Evolutionary conservation across 495 filamentous ascomycete species (phyloP).

Genomic region (Cairneyella variabilis): DNA sequence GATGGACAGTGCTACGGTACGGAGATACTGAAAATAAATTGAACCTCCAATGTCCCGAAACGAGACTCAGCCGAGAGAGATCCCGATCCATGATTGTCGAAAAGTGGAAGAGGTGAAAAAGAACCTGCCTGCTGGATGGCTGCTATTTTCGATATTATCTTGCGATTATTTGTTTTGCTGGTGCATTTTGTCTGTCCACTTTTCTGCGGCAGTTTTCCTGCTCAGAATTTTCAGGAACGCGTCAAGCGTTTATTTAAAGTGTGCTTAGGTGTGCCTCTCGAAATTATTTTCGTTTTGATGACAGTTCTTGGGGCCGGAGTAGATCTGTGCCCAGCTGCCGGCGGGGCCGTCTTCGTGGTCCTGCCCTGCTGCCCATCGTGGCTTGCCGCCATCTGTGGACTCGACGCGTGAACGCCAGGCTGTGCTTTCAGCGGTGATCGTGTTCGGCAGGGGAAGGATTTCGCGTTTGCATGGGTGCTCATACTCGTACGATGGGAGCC

Average conservation of each 20-base stretch:
- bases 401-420: no score
- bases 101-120: no score
- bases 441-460: background rate
- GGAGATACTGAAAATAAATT: no score
- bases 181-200: no score
- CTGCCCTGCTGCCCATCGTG: background rate
- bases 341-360: background rate
- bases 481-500: background rate
- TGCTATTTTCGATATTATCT: background rate
- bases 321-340: background rate
- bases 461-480: slow-evolving; percentile 1
- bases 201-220: background rate
- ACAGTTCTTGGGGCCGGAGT: background rate
- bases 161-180: no score
- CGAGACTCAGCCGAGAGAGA: background rate
- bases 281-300: background rate
- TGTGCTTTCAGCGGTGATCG: background rate
- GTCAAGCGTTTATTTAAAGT: slow-evolving; percentile 2
- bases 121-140: background rate
- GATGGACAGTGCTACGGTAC: no score
- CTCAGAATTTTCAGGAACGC: slow-evolving; percentile 3
- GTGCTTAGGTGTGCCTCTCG: background rate
- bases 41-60: background rate
- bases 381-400: background rate
- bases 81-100: no score